Base-by-base conservation (phyloP, 2,329 filamentous ascomycete genomes). In the Xylariomycetidae sp. region DNA sequence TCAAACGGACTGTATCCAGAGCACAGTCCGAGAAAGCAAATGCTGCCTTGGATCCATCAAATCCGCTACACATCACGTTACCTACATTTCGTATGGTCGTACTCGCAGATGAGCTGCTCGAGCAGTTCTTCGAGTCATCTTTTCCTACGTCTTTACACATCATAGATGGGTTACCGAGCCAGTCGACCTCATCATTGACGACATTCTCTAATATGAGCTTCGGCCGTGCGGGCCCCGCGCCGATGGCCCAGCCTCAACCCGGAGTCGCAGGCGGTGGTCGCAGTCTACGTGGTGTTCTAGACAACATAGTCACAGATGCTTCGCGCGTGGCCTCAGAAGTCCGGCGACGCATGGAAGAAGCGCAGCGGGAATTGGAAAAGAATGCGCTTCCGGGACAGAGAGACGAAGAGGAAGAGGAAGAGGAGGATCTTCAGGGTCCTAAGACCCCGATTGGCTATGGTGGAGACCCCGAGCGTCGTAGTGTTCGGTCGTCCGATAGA, bases 61-160 rank as follows among this genome's bases (percentile, higher is more conserved):
- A 94, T 44, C 92, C 92, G 6, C 74, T 98, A 1, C 85, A 96
- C 57, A 96, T 98, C 53, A 97, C 92, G 1, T 74, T 98, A 2
- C 92, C 92, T 1, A 98, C 92, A 1, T 98, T 98, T 73, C 84
- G 92, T 45, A 98, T 98, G 92, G 88, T 98, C 4, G 86, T 98
- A 8, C 77, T 98, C 6, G 92, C 92, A 27, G 92, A 98, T 54
- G 92, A 98, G 59, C 74, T 94, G 1, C 77, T 98, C 5, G 90
- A 98, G 53, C 86, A 94, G 48, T 98, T 98, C 64, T 98, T 98
- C 57, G 92, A 98, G 63, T 86, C 87, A 1, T 94, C 88, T 25
- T 96, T 97, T 64, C 88, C 90, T 0, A 80, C 85, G 32, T 95
- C 88, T 2, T 94, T 98, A 74, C 88, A 86, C 51, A 80, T 96